These are phyloP conservation scores for Candida ponderosae DNA, from an alignment of 805 yeast genomes.

Conservation along the genomic window DNA sequence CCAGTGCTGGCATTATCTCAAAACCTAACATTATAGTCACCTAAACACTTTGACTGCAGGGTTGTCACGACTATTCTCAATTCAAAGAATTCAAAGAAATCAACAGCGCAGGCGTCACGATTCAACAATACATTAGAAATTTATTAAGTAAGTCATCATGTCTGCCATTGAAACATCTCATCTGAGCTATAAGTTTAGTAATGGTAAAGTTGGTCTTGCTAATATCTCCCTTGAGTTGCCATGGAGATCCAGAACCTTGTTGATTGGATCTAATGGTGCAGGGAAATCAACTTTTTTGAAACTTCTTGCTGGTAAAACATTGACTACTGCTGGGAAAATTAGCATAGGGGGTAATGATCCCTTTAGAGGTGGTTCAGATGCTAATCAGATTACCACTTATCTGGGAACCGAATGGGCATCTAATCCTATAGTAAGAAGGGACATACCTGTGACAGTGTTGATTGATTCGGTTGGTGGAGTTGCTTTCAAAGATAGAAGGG, in stretches of 20 bases:
- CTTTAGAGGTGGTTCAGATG: slow-evolving; percentile 48
- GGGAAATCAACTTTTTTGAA: slow-evolving; percentile 88
- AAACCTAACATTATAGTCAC: too few relatives aligned
- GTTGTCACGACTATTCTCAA: too few relatives aligned
- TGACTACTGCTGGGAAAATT: slow-evolving; percentile 67
- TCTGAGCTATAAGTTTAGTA: slow-evolving; percentile 63
- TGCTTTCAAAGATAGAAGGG: slow-evolving; percentile 63
- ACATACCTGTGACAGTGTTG: slow-evolving; percentile 77
- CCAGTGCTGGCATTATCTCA: too few relatives aligned
- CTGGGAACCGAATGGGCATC: slow-evolving; percentile 98
- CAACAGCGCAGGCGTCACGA: too few relatives aligned
- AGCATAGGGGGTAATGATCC: slow-evolving; percentile 83
- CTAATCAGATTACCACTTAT: slow-evolving; percentile 56
- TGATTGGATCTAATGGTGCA: slow-evolving; percentile 95
- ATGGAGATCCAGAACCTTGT: slow-evolving; percentile 65
- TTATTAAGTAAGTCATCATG: not conserved
- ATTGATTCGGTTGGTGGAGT: slow-evolving; percentile 81
- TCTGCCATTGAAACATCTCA: slow-evolving; percentile 55
- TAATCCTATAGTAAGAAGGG: slow-evolving; percentile 83
- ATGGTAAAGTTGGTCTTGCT: slow-evolving; percentile 55
- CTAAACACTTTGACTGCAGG: too few relatives aligned
- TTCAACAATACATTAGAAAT: too few relatives aligned
- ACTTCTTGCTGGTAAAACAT: slow-evolving; percentile 85
- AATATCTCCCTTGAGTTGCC: slow-evolving; percentile 55
- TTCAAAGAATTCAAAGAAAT: too few relatives aligned